Evolutionary conservation across 169 alveolate species (phyloP), one percentile per base, ranked within the genome.

Genomic region (Prorocentrum cordatum): DNA sequence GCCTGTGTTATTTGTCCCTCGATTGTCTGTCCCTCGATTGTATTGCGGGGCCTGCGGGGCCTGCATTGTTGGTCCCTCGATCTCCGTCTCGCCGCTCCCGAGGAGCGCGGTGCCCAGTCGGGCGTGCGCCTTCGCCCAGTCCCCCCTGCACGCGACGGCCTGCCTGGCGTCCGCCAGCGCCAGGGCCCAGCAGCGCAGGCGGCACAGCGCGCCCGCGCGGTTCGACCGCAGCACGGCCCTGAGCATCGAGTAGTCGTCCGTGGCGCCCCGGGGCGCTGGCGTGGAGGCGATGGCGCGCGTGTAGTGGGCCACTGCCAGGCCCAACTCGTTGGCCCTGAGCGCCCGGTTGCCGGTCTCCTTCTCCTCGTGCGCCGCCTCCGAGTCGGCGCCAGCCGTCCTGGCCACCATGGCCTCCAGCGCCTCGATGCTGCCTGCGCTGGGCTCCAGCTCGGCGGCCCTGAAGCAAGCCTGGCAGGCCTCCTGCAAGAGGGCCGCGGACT

Each of bases 51-150:
- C n/a, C n/a, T n/a, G n/a, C n/a, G n/a, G n/a, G n/a, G n/a, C n/a
- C n/a, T n/a, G n/a, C n/a, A n/a, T n/a, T n/a, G n/a, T n/a, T n/a
- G n/a, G n/a, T n/a, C n/a, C n/a, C n/a, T n/a, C n/a, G n/a, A n/a
- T n/a, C n/a, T n/a, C n/a, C n/a, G n/a, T n/a, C n/a, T 75, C 72
- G 86, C 86, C 86, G 61, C 86, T 31, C 86, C 72, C 86, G 72
- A 75, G 32, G 27, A 75, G 72, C 20, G 72, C 72, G 12, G 72
- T 75, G 39, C 86, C 86, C 31, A 75, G 47, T 12, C 86, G 86
- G 14, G 35, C 54, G 58, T 62, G 89, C 0, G 89, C 89, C 29
- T 68, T 80, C 10, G 77, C 42, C 29, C 59, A 33, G 33, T 67
- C 89, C 3, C 79, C 79, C 42, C 61, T 75, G 7, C 79, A 75